Conservation (phyloP, 148 eudicot genomes). For the Dysphania ambrosioides region DNA sequence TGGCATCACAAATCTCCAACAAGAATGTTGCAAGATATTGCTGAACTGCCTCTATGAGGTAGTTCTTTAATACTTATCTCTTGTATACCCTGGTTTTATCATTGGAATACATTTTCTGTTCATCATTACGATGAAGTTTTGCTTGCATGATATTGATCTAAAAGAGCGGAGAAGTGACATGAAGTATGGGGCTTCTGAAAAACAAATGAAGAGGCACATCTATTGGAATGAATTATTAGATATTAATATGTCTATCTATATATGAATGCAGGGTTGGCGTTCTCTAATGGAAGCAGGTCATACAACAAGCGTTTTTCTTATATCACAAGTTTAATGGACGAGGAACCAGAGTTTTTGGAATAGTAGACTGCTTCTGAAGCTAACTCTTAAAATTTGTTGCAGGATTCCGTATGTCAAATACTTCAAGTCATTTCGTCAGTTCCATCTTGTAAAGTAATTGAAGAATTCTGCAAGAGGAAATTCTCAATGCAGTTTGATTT, state of each 20-base stretch:
- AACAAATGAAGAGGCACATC: conserved; percentile 39
- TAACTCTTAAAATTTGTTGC: conserved; percentile 76
- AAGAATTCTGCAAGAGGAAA: conserved; percentile 87
- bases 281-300: conserved; percentile 74
- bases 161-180: conserved; percentile 55
- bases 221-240: conserved; percentile 42
- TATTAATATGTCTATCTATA: conserved; percentile 76
- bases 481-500: conserved; percentile 86
- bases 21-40: conserved; percentile 86
- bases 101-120: conserved; percentile 18
- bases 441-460: conserved; percentile 76
- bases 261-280: conserved; percentile 98
- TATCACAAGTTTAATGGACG: conserved; percentile 83
- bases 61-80: conserved; percentile 32
- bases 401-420: conserved; percentile 84
- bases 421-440: conserved; percentile 74
- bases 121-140: conserved; percentile 18
- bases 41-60: conserved; percentile 86
- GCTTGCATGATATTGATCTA: conserved; percentile 34
- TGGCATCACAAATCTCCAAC: conserved; percentile 72
- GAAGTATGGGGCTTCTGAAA: conserved; percentile 56
- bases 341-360: conserved; percentile 65
- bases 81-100: background rate
- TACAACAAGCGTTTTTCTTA: conserved; percentile 73
- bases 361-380: conserved; percentile 51